These are phyloP conservation scores for Venturia nashicola DNA, from an alignment of 2,329 filamentous ascomycete species.

Conservation along the genomic window DNA sequence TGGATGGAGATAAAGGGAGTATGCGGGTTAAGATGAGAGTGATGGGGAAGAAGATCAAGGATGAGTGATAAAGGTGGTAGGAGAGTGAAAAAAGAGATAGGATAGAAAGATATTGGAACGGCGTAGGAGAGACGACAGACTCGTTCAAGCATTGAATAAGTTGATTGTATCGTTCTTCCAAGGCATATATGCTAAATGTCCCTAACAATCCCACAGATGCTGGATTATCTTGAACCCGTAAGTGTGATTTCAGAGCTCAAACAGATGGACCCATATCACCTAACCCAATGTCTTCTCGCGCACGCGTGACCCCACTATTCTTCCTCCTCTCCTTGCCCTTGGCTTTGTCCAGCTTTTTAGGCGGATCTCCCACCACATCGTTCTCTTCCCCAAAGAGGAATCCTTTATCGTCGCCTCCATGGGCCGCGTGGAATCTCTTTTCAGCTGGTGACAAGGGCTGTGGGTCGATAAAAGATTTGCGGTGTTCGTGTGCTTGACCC, in stretches of 20 bases:
- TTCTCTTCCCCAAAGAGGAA: slow-evolving; percentile 30
- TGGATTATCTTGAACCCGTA: no score
- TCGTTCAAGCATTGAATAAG: no score
- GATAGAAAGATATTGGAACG: no score
- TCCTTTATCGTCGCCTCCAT: slow-evolving; percentile 22
- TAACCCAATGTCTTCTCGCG: slow-evolving; percentile 1
- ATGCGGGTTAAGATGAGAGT: no score
- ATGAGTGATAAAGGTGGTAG: no score
- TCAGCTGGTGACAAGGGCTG: slow-evolving; percentile 20
- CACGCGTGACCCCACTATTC: background rate
- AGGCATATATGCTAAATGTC: no score
- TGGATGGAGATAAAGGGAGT: no score
- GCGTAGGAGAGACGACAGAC: no score
- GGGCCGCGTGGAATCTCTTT: slow-evolving; percentile 22
- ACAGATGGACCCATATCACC: background rate
- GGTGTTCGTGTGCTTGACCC: slow-evolving; percentile 22
- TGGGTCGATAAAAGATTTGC: slow-evolving; percentile 11
- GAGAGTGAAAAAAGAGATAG: no score
- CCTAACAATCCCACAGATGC: no score
- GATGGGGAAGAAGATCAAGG: no score
- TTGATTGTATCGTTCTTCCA: no score
- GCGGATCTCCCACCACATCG: slow-evolving; percentile 15
- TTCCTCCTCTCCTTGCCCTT: slow-evolving; percentile 4
- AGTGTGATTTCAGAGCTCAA: background rate
- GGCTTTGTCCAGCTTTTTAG: background rate